These are phyloP conservation scores for Ophiostoma sp. DNA, from an alignment of 2,329 filamentous ascomycete species.

Conservation along the genomic window DNA sequence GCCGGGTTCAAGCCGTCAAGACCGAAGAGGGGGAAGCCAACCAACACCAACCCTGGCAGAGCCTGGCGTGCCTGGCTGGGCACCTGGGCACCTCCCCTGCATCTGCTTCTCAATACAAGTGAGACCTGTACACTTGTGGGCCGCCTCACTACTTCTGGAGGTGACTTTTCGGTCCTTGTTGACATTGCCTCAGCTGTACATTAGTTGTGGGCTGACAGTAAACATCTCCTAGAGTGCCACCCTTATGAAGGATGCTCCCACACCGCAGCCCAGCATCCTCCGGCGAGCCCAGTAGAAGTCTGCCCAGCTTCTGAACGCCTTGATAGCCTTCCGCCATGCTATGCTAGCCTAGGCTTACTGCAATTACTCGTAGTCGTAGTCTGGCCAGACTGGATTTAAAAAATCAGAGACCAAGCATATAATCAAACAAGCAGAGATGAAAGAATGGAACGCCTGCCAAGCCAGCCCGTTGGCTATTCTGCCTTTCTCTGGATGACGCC, in stretches of 20 bases:
- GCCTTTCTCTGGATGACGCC: not conserved
- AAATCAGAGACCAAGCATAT: not conserved
- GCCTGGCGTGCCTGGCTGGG: not conserved
- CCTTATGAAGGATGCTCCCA: too few species aligned
- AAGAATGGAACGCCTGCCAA: not conserved
- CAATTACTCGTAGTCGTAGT: not conserved
- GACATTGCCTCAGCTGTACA: too few species aligned
- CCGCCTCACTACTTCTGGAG: not conserved
- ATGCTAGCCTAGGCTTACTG: not conserved
- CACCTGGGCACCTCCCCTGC: not conserved
- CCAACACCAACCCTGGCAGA: not conserved
- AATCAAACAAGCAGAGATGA: not conserved
- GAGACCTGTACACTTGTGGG: not conserved
- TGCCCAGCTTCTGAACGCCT: not conserved
- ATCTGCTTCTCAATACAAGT: not conserved
- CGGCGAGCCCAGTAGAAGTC: not conserved
- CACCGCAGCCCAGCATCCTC: too few species aligned
- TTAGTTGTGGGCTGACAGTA: not conserved
- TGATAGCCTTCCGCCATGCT: not conserved
- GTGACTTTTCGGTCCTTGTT: too few species aligned
- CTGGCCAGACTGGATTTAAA: not conserved
- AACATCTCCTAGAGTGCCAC: not conserved
- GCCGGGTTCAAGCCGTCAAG: not conserved
- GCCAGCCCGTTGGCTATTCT: not conserved
- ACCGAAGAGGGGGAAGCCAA: slow-evolving; percentile 3